These are phyloP conservation scores for Microbotryum scabiosae DNA, from an alignment of 1,284 basidiomycete genomes.

Conservation along the genomic window DNA sequence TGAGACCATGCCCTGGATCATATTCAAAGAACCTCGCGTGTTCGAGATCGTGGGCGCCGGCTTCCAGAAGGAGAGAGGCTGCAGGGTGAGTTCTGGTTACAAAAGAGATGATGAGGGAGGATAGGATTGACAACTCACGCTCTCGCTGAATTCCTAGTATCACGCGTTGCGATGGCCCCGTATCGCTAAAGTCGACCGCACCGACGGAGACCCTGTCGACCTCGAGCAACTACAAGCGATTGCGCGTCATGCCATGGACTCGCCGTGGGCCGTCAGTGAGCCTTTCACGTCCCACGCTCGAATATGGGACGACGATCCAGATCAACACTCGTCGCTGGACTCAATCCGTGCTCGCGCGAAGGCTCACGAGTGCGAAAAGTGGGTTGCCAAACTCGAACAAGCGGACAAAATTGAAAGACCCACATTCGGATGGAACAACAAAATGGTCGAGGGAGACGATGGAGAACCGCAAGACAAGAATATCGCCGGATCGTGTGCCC, in stretches of 20 bases:
- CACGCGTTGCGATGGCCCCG: slow-evolving; percentile 77
- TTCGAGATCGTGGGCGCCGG: slow-evolving; percentile 70
- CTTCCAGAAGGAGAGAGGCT: slow-evolving; percentile 47
- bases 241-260: slow-evolving; percentile 11
- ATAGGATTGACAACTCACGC: background rate
- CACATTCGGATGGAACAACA: too few species aligned
- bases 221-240: slow-evolving; percentile 19
- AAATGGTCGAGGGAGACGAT: too few species aligned
- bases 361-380: background rate
- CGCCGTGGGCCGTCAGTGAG: background rate
- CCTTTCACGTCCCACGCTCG: background rate
- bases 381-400: background rate
- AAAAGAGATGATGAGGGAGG: too few species aligned
- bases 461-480: too few species aligned
- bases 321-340: background rate
- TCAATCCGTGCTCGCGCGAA: background rate
- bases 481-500: too few species aligned
- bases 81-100: slow-evolving; percentile 31
- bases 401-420: too few species aligned
- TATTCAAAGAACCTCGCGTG: slow-evolving; percentile 57
- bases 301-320: background rate
- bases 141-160: slow-evolving; percentile 44
- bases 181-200: slow-evolving; percentile 14
- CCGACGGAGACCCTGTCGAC: slow-evolving; percentile 11
- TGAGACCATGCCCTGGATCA: slow-evolving; percentile 50